Evolutionary conservation across 2,329 filamentous ascomycete species (phyloP).

Genomic region (Calycina herbarum): DNA sequence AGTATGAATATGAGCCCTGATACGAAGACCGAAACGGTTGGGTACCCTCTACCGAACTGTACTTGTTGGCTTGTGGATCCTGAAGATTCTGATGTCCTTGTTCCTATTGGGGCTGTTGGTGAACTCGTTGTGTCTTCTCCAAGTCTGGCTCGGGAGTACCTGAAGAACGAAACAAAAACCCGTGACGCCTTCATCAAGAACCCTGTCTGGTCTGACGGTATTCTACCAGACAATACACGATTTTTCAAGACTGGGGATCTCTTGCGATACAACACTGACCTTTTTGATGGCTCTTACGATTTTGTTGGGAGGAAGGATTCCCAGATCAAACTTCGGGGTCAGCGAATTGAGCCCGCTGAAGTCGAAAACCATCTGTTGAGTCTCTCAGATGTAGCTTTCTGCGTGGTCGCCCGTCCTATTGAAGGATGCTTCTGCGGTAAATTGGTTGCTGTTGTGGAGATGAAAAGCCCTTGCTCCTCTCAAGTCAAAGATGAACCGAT

Average conservation of each 20-base stretch:
- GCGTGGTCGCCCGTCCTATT: not conserved
- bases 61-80: conserved; percentile 21
- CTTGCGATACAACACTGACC: not conserved
- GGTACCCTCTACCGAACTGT: not conserved
- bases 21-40: not conserved
- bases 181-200: conserved; percentile 17
- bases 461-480: not conserved
- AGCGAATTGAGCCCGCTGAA: not conserved
- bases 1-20: not conserved
- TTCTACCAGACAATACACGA: not conserved
- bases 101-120: conserved; percentile 24
- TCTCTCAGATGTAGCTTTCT: not conserved
- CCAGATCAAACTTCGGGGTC: not conserved
- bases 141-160: conserved; percentile 24
- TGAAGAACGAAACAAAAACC: conserved; percentile 26
- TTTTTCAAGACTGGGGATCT: not conserved
- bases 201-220: conserved; percentile 14
- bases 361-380: not conserved
- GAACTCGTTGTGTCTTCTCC: conserved; percentile 29
- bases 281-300: not conserved
- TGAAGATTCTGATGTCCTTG: conserved; percentile 17
- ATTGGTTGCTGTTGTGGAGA: not conserved
- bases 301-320: not conserved
- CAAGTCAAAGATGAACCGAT: not conserved
- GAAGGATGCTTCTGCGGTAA: not conserved